Evolutionary conservation across 305 asterid species (phyloP).

Genomic region (Fraxinus velutina): DNA sequence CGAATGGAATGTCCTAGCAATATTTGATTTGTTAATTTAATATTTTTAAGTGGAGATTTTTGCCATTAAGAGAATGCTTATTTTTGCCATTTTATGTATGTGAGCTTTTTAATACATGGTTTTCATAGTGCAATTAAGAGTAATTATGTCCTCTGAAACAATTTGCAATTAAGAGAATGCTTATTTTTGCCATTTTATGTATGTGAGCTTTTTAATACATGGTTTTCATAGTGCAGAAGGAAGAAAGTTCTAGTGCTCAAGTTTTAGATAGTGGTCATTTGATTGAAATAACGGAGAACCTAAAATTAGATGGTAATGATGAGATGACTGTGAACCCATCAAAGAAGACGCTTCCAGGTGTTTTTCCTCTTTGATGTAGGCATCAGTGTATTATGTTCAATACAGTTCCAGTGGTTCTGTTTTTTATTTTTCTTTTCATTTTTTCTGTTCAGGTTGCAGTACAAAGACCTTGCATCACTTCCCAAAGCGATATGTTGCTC

Average conservation of each 20-base stretch:
- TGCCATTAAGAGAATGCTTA: background rate
- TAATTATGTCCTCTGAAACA: background rate
- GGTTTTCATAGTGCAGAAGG: conserved; percentile 35
- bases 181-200: background rate
- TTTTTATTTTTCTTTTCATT: conserved; percentile 9
- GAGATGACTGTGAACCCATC: conserved; percentile 21
- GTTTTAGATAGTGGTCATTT: conserved; percentile 24
- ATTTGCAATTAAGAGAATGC: background rate
- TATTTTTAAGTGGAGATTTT: background rate
- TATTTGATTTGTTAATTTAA: background rate
- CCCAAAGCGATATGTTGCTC: conserved; percentile 69
- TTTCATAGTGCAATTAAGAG: conserved; percentile 35
- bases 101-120: conserved; percentile 9
- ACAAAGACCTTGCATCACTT: conserved; percentile 36
- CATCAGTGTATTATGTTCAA: conserved; percentile 12
- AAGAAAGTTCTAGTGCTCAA: conserved; percentile 30
- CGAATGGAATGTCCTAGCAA: background rate
- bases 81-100: conserved; percentile 9
- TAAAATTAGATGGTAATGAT: conserved; percentile 26
- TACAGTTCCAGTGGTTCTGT: conserved; percentile 11
- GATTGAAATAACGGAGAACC: conserved; percentile 29
- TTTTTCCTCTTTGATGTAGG: conserved; percentile 20
- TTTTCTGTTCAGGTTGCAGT: conserved; percentile 31
- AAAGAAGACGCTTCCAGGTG: conserved; percentile 53
- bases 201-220: conserved; percentile 16